Evolutionary conservation across 2,329 filamentous ascomycete genomes (phyloP).

Genomic region (Botryotinia calthae): DNA sequence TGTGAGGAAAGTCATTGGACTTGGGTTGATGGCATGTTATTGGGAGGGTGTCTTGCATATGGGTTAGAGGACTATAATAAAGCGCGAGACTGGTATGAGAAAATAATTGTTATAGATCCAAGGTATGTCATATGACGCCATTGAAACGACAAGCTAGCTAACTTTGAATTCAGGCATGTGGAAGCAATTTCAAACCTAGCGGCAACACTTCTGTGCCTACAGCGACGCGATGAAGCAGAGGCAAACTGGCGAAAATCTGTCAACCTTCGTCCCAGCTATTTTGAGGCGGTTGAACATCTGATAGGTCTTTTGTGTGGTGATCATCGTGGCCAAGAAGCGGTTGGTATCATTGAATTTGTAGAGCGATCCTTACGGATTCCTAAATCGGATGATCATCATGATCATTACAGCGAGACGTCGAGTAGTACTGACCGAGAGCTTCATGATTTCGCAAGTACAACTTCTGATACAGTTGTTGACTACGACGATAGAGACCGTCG

Average conservation of each 20-base stretch:
- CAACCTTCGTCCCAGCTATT: conserved; percentile 77
- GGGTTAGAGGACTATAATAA: conserved; percentile 81
- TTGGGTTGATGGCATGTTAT: conserved; percentile 90
- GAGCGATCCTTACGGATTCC: conserved; percentile 65
- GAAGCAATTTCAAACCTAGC: conserved; percentile 94
- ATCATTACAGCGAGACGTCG: conserved; percentile 58
- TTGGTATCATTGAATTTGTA: conserved; percentile 82
- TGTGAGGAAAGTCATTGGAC: conserved; percentile 80
- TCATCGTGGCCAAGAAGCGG: conserved; percentile 78
- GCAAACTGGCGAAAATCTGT: conserved; percentile 83
- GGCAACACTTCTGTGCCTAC: conserved; percentile 80
- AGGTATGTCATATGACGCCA: conserved; percentile 46
- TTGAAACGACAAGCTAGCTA: conserved; percentile 7
- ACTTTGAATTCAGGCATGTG: conserved; percentile 55
- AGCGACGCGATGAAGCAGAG: conserved; percentile 79
- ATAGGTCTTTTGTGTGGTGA: conserved; percentile 81
- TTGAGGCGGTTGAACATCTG: conserved; percentile 93
- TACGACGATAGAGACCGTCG: conserved; percentile 34
- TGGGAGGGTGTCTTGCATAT: conserved; percentile 90
- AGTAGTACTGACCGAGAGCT: conserved; percentile 46
- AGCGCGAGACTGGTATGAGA: conserved; percentile 70
- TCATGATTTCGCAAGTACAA: conserved; percentile 28
- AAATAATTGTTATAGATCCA: conserved; percentile 55
- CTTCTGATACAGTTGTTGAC: conserved; percentile 35
- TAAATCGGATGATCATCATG: conserved; percentile 48